phyloP scores from a whole-genome alignment of 2,329 filamentous ascomycete species.

The Metarhizium guizhouense region DNA sequence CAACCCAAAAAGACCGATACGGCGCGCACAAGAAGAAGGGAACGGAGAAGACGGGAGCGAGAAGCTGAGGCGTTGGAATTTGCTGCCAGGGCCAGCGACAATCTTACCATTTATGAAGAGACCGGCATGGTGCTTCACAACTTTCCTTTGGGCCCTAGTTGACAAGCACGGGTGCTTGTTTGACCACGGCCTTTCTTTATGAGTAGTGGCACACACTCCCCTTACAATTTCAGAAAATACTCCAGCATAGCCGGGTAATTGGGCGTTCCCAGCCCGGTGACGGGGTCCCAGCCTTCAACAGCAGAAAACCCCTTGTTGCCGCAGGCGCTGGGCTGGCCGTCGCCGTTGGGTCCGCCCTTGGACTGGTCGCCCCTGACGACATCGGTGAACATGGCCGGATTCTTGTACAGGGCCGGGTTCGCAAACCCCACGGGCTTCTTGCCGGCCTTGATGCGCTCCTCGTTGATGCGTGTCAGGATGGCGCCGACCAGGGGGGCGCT shows the following conservation, averaged over 20 bases:
- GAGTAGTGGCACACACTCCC: too few relatives aligned
- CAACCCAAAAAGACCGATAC: neutral
- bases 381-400: conserved; percentile 12
- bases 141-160: too few relatives aligned
- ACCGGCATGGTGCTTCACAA: too few relatives aligned
- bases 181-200: neutral
- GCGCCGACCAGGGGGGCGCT: conserved; percentile 11
- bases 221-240: too few relatives aligned
- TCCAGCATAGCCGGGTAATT: too few relatives aligned
- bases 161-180: too few relatives aligned
- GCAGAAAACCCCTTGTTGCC: conserved; percentile 11
- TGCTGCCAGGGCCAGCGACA: neutral
- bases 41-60: neutral
- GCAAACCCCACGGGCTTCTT: conserved; percentile 29
- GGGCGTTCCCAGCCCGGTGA: conserved; percentile 11
- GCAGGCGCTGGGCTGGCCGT: conserved; percentile 8
- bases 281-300: conserved; percentile 11
- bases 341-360: conserved; percentile 9
- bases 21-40: neutral
- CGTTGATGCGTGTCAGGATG: conserved; percentile 13
- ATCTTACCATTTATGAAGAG: too few relatives aligned
- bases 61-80: neutral
- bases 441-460: conserved; percentile 15
- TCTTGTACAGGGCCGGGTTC: conserved; percentile 12
- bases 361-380: conserved; percentile 10